Conservation (phyloP, 2,329 filamentous ascomycete genomes). For the Pseudopithomyces maydicus region DNA sequence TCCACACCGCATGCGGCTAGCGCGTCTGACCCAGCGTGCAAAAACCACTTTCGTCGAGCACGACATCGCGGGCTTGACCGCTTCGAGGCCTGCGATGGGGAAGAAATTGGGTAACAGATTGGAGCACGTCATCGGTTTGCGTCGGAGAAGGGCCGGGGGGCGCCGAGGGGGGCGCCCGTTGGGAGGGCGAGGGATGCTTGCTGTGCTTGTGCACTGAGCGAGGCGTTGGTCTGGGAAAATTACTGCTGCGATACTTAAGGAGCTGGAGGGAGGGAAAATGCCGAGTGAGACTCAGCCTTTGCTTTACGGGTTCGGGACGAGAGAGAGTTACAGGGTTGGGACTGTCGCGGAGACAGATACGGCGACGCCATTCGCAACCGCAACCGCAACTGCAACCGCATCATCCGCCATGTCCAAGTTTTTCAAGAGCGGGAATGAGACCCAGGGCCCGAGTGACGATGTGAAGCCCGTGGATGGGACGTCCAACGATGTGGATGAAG, state of each 20-base stretch:
- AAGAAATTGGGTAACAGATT: background rate
- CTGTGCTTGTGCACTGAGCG: background rate
- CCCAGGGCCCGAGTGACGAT: background rate
- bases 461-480: background rate
- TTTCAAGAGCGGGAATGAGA: background rate
- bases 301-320: no score
- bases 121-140: slow-evolving; percentile 3
- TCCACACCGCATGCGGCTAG: background rate
- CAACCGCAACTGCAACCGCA: background rate
- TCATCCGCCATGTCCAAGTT: background rate
- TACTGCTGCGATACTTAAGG: background rate
- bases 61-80: slow-evolving; percentile 1
- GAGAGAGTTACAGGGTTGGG: no score
- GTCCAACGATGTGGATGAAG: slow-evolving; percentile 21
- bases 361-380: no score
- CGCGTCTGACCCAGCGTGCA: background rate
- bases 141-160: background rate
- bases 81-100: background rate
- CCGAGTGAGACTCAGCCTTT: background rate
- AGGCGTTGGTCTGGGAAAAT: background rate
- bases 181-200: background rate
- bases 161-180: background rate
- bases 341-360: no score
- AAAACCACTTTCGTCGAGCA: background rate
- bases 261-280: background rate